These are phyloP conservation scores for Auriscalpium orientale DNA, from an alignment of 768 basidiomycete genomes.

Conservation along the genomic window DNA sequence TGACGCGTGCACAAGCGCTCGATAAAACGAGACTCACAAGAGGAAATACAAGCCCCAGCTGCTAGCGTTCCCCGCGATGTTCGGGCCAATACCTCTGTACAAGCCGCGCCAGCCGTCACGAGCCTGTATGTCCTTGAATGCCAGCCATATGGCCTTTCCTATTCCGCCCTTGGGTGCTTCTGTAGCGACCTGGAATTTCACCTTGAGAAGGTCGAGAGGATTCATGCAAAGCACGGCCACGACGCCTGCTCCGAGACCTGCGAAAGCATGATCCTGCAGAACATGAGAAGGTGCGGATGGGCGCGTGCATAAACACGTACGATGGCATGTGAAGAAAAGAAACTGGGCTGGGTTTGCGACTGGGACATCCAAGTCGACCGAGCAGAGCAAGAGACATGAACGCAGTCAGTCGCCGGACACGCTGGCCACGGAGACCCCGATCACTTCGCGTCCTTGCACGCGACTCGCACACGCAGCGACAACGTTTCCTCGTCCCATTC, in stretches of 20 bases:
- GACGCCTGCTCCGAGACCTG: conserved; percentile 89
- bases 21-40: conserved; percentile 54
- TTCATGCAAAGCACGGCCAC: conserved; percentile 94
- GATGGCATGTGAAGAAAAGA: conserved; percentile 23
- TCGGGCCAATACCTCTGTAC: conserved; percentile 85
- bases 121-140: conserved; percentile 65
- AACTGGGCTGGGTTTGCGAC: conserved; percentile 11
- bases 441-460: not conserved
- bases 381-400: not conserved
- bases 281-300: not conserved
- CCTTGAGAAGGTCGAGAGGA: conserved; percentile 91
- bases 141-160: conserved; percentile 68
- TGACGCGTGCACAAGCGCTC: not conserved
- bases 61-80: conserved; percentile 89
- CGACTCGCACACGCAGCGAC: too few species aligned
- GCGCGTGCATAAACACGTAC: conserved; percentile 11
- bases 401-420: not conserved
- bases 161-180: conserved; percentile 49
- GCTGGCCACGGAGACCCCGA: not conserved
- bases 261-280: conserved; percentile 85
- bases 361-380: not conserved
- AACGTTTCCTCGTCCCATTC: too few species aligned
- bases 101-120: conserved; percentile 77
- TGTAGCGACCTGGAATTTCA: conserved; percentile 87
- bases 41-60: conserved; percentile 99